Base-by-base conservation (phyloP, 2,329 filamentous ascomycete species). In the Botrytis squamosa region DNA sequence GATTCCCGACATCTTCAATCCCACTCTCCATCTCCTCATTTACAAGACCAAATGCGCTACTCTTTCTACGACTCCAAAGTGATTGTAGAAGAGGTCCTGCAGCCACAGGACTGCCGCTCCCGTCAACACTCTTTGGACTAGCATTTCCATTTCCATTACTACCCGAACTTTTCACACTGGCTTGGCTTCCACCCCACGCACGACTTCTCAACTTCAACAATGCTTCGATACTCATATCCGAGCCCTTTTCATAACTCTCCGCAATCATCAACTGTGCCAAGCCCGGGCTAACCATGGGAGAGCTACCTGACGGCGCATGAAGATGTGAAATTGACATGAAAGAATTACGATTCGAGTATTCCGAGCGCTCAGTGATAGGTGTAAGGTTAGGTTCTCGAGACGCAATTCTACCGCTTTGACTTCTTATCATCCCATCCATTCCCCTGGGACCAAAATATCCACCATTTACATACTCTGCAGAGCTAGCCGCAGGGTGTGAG, bases 271-370 rank as follows among this genome's bases (percentile, higher is more conserved):
- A 84, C 80, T 97, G 92, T 0, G 92, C 92, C 38, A 97, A 85
- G 0, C 92, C 92, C 0, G 93, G 92, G 77, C 91, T 93, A 46
- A 90, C 86, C 3, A 93, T 79, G 0, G 86, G 83, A 40, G 55
- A 52, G 33, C 62, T 40, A 20, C 65, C 57, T 20, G 46, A 29
- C 7, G 40, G 69, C 38, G 78, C 80, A 3, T 84, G 83, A 18
- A 83, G 81, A 66, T 84, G 83, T 71, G 84, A 83, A 38, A 83
- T 82, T 46, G 85, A 86, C 75, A 95, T 84, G 74, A 97, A 89
- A 0, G 93, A 97, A 81, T 98, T 98, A 63, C 96, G 90, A 74
- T 97, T 97, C 60, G 94, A 97, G 85, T 97, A 98, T 83, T 99
- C 96, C 74, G 93, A 97, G 20, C 95, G 89, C 82, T 98, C 96